These are phyloP conservation scores for Diatrype stigma DNA, from an alignment of 2,329 filamentous ascomycete genomes.

Conservation along the genomic window DNA sequence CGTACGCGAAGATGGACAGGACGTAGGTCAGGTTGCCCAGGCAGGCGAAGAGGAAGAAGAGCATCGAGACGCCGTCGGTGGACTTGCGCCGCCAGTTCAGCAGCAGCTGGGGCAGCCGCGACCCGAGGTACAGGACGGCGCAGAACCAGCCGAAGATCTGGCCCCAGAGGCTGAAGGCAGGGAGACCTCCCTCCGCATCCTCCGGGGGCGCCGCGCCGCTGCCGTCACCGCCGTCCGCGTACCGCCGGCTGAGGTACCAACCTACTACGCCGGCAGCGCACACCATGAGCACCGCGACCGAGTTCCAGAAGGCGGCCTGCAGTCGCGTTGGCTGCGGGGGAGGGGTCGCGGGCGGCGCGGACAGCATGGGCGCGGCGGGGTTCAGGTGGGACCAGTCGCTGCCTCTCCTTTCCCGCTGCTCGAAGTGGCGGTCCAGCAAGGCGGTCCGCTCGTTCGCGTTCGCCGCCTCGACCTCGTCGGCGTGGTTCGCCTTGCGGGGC, in stretches of 20 bases:
- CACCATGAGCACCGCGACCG: constrained; percentile 72
- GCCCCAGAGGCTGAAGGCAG: constrained; percentile 70
- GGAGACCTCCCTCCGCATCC: constrained; percentile 42
- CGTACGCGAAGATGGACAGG: constrained; percentile 84
- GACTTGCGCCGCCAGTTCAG: constrained; percentile 91
- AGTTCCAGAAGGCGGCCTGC: constrained; percentile 68
- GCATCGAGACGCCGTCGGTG: constrained; percentile 86
- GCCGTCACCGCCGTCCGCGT: constrained; percentile 33
- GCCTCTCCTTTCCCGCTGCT: constrained; percentile 41
- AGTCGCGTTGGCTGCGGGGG: constrained; percentile 44
- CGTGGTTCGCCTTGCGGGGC: constrained; percentile 29
- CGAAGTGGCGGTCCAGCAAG: constrained; percentile 43
- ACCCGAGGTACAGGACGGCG: constrained; percentile 82
- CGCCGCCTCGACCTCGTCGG: constrained; percentile 31
- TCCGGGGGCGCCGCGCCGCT: constrained; percentile 33
- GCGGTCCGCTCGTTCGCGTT: constrained; percentile 52
- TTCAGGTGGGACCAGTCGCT: constrained; percentile 64
- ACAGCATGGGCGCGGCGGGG: constrained; percentile 74
- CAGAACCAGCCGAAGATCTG: constrained; percentile 94
- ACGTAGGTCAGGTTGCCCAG: constrained; percentile 94
- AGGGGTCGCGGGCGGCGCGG: constrained; percentile 38
- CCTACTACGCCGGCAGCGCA: constrained; percentile 78
- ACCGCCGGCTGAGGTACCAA: constrained; percentile 69
- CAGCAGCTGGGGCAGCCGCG: constrained; percentile 82
- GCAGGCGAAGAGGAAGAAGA: constrained; percentile 96